Evolutionary conservation across 352 stramenopile species (phyloP).

Genomic region (Globisporangium acanthophoron): DNA sequence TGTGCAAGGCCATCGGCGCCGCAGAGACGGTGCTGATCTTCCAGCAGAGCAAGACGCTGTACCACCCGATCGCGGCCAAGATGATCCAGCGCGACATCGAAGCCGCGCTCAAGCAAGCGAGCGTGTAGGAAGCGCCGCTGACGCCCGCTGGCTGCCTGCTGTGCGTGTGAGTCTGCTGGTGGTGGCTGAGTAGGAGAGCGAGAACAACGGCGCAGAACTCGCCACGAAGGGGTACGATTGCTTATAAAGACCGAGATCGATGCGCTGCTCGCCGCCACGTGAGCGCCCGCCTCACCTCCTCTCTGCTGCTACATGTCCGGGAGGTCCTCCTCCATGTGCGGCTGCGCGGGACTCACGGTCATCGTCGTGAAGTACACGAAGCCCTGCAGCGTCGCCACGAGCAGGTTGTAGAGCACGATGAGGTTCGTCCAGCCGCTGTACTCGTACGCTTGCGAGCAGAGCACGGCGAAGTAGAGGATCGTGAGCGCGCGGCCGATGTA

Average conservation of each 20-base stretch:
- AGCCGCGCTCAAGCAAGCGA: not conserved
- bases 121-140: not conserved
- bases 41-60: slow-evolving; percentile 46
- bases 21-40: slow-evolving; percentile 28
- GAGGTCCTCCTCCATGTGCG: slow-evolving; percentile 67
- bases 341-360: slow-evolving; percentile 45
- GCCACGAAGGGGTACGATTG: not conserved
- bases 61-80: slow-evolving; percentile 68
- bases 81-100: slow-evolving; percentile 63
- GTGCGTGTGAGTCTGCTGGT: too few species aligned
- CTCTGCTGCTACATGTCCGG: slow-evolving; percentile 34
- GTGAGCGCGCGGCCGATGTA: slow-evolving; percentile 79
- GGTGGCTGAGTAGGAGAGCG: not conserved
- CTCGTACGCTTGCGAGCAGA: slow-evolving; percentile 62
- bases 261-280: too few species aligned
- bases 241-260: not conserved
- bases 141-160: too few species aligned
- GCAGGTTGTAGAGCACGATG: slow-evolving; percentile 70
- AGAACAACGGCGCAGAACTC: not conserved
- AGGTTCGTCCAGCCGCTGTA: slow-evolving; percentile 68
- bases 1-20: slow-evolving; percentile 33
- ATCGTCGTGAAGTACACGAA: slow-evolving; percentile 84
- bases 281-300: too few species aligned
- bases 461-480: slow-evolving; percentile 76
- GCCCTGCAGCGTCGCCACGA: slow-evolving; percentile 67